Conservation (phyloP, 129 eudicot species). For the Centella asiatica region DNA sequence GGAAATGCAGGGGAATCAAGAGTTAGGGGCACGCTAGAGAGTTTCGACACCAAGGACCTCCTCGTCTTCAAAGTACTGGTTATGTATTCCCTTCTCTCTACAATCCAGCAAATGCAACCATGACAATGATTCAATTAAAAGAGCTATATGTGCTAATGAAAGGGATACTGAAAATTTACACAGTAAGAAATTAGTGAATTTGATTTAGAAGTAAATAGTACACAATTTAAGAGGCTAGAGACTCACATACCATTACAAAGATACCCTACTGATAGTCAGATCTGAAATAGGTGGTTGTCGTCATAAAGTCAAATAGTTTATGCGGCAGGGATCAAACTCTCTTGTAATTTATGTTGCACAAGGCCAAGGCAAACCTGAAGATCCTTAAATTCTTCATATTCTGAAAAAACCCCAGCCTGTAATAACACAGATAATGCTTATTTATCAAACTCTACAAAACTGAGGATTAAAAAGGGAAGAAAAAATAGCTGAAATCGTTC, state of each 20-base stretch:
- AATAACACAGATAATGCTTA: not conserved
- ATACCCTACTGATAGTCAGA: not conserved
- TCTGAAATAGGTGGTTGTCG: not conserved
- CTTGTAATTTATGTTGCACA: constrained; percentile 42
- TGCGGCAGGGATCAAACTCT: constrained; percentile 4
- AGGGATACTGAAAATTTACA: too few species aligned
- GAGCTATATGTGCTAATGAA: too few species aligned
- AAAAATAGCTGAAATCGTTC: not conserved
- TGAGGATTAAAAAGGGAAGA: not conserved
- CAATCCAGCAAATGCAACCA: too few species aligned
- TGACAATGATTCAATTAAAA: too few species aligned
- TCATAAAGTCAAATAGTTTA: not conserved
- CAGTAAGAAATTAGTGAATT: too few species aligned
- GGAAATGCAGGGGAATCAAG: too few species aligned
- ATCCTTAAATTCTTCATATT: constrained; percentile 44
- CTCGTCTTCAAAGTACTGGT: too few species aligned
- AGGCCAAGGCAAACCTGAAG: constrained; percentile 47
- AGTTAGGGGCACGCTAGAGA: too few species aligned
- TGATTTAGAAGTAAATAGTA: too few species aligned
- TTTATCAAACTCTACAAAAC: not conserved
- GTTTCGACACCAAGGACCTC: too few species aligned
- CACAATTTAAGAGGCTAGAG: too few species aligned
- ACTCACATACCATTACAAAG: not conserved
- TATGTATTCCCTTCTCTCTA: too few species aligned
- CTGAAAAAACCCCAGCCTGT: constrained; percentile 44